Evolutionary conservation across 192 early-diverging fungal genomes (phyloP).

Genomic region (Coemansia sp.): DNA sequence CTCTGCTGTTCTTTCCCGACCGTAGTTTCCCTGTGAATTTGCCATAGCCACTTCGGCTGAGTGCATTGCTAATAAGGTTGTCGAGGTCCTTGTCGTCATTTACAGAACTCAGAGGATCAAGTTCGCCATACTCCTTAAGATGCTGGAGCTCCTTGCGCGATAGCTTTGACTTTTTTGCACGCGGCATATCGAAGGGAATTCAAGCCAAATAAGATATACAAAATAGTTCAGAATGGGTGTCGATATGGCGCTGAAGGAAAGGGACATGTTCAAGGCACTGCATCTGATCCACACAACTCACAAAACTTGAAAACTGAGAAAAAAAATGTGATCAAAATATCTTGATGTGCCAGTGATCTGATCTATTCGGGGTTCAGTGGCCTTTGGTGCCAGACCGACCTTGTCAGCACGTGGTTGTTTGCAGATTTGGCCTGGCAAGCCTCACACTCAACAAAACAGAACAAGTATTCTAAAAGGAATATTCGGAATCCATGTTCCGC

Average conservation of each 20-base stretch:
- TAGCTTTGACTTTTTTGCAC: conserved; percentile 42
- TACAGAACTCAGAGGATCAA: conserved; percentile 48
- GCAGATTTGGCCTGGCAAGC: not conserved
- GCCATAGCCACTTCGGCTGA: conserved; percentile 36
- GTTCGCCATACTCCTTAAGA: conserved; percentile 71
- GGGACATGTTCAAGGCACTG: too few species aligned
- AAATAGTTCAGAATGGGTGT: not conserved
- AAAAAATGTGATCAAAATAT: not conserved
- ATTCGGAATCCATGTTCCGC: not conserved
- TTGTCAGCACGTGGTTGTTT: not conserved
- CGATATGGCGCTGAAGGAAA: not conserved
- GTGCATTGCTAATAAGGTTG: conserved; percentile 46
- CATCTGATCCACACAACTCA: not conserved
- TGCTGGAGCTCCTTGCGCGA: conserved; percentile 54
- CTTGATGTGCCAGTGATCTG: not conserved
- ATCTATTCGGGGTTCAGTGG: not conserved
- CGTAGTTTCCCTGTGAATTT: conserved; percentile 20
- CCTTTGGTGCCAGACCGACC: not conserved
- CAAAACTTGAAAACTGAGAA: not conserved
- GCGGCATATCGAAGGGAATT: conserved; percentile 28
- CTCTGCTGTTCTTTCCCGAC: not conserved
- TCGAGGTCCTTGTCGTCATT: conserved; percentile 41
- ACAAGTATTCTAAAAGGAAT: not conserved
- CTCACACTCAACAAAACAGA: not conserved
- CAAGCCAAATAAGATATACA: not conserved